These are phyloP conservation scores for Amesomyces nigricolor DNA, from an alignment of 2,329 filamentous ascomycete genomes.

Conservation along the genomic window DNA sequence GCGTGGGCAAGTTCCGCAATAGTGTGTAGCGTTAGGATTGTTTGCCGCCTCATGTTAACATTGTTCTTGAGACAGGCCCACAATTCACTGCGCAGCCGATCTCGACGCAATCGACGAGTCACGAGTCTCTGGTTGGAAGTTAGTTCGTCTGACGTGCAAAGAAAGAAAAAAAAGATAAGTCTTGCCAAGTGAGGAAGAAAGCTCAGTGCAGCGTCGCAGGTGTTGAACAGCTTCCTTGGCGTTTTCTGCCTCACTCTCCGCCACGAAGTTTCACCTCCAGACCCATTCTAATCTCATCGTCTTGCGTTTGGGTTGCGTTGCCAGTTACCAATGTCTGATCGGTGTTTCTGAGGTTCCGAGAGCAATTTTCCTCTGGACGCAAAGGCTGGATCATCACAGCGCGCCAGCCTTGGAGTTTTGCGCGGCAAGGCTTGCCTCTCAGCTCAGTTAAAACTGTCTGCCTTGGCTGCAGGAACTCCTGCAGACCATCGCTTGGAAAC, in stretches of 20 bases:
- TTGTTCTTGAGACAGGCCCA: slow-evolving; percentile 19
- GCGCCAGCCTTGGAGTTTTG: too few species aligned
- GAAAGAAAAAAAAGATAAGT: not conserved
- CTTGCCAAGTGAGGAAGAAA: not conserved
- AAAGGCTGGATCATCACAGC: too few species aligned
- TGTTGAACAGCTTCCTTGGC: not conserved
- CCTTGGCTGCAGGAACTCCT: too few species aligned
- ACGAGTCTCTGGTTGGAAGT: not conserved
- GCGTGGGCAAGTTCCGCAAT: slow-evolving; percentile 11
- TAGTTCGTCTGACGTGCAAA: too few species aligned
- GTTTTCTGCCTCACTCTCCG: not conserved
- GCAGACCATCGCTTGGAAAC: too few species aligned
- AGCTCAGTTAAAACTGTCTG: too few species aligned
- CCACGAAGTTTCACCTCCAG: not conserved
- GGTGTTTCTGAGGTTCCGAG: too few species aligned
- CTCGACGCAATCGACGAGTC: slow-evolving; percentile 12
- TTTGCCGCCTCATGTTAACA: slow-evolving; percentile 16
- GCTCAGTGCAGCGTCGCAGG: not conserved
- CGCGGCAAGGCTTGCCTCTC: too few species aligned
- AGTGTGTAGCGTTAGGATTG: slow-evolving; percentile 18
- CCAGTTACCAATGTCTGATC: too few species aligned
- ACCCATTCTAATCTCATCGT: not conserved
- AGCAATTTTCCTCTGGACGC: too few species aligned
- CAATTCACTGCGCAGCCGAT: slow-evolving; percentile 3
- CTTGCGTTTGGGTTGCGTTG: too few species aligned